Evolutionary conservation across 2,329 filamentous ascomycete species (phyloP).

Genomic region (Sphaerostilbella broomeana): DNA sequence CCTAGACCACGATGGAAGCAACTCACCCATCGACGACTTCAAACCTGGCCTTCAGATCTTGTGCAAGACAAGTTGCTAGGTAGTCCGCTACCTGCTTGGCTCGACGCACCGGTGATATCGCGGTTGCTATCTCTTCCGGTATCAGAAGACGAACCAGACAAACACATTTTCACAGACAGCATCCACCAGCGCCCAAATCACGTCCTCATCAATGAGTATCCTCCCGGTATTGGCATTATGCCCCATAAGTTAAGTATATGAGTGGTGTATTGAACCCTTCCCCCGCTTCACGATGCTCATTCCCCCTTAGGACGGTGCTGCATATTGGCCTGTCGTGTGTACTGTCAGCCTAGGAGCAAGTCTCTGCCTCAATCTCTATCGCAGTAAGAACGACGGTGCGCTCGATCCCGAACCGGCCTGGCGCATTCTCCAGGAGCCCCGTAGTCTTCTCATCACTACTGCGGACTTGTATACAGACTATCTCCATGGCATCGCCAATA

Average conservation of each 20-base stretch:
- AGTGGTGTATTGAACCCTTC: slow-evolving; percentile 4
- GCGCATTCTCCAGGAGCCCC: slow-evolving; percentile 72
- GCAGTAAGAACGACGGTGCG: slow-evolving; percentile 55
- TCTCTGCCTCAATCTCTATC: slow-evolving; percentile 71
- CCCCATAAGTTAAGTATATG: slow-evolving; percentile 62
- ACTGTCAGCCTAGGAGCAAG: slow-evolving; percentile 79
- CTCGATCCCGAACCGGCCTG: slow-evolving; percentile 44
- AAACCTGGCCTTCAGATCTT: slow-evolving; percentile 83
- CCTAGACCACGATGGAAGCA: slow-evolving; percentile 78
- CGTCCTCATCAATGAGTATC: slow-evolving; percentile 89
- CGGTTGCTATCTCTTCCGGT: slow-evolving; percentile 48
- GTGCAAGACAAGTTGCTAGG: slow-evolving; percentile 71
- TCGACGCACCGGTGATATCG: slow-evolving; percentile 61
- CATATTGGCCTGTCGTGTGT: slow-evolving; percentile 82
- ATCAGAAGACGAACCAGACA: slow-evolving; percentile 18
- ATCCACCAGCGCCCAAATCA: slow-evolving; percentile 79
- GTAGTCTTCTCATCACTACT: slow-evolving; percentile 71
- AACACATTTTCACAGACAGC: slow-evolving; percentile 52
- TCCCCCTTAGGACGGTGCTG: slow-evolving; percentile 60
- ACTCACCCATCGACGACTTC: slow-evolving; percentile 80
- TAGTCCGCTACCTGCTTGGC: slow-evolving; percentile 67
- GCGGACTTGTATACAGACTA: slow-evolving; percentile 61
- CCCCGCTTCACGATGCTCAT: slow-evolving; percentile 25
- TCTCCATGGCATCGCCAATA: slow-evolving; percentile 67
- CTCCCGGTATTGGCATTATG: slow-evolving; percentile 88